Conservation (phyloP, 129 eudicot species). For the Calendula officinalis region DNA sequence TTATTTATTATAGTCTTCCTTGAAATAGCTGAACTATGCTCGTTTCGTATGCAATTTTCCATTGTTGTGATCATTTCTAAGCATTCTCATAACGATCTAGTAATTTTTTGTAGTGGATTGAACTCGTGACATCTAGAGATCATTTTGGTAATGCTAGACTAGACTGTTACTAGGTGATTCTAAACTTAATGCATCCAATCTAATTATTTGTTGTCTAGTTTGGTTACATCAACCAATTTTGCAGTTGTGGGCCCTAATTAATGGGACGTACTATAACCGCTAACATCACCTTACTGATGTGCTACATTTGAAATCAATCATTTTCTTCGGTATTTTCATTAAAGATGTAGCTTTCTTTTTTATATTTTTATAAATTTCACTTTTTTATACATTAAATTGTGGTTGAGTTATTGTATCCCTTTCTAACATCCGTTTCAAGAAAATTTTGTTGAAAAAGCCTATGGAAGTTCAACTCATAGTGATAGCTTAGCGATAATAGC, state of each 20-base stretch:
- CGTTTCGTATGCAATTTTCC: no score
- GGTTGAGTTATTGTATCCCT: slow-evolving; percentile 15
- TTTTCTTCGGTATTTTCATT: slow-evolving; percentile 7
- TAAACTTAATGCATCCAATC: slow-evolving; percentile 28
- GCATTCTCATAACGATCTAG: no score
- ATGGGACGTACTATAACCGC: slow-evolving; percentile 16
- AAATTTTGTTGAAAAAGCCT: not conserved
- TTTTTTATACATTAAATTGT: not conserved
- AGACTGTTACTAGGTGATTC: not conserved
- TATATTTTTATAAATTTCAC: not conserved
- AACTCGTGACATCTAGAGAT: no score
- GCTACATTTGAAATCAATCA: slow-evolving; percentile 11
- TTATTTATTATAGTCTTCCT: no score
- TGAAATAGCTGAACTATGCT: no score
- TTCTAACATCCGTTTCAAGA: slow-evolving; percentile 4
- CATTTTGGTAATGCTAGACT: no score
- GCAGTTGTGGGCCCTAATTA: slow-evolving; percentile 33
- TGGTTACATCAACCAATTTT: slow-evolving; percentile 29
- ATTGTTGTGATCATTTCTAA: no score
- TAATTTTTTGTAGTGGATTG: no score
- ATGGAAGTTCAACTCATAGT: no score
- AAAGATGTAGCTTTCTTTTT: slow-evolving; percentile 10
- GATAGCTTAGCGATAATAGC: no score
- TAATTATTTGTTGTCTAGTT: slow-evolving; percentile 28
- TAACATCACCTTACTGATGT: slow-evolving; percentile 18